Base-by-base conservation (phyloP, 2,329 filamentous ascomycete species). In the Botrytis galanthina region DNA sequence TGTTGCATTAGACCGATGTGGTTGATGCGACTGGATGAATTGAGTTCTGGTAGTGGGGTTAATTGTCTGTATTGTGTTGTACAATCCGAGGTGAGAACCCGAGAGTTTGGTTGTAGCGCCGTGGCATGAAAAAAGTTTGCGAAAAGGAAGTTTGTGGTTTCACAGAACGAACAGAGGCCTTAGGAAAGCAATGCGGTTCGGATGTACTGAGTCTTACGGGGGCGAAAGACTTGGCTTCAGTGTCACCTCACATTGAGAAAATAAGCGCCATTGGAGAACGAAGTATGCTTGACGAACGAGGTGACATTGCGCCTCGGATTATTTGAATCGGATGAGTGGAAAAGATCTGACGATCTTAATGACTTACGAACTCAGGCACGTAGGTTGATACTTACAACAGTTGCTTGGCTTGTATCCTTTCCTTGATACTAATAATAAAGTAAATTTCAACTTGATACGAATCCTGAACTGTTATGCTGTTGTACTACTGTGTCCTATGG, bases 81-180 rank as follows among this genome's bases (percentile, higher is more conserved):
- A 51, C 22, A 37, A 39, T 39, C 18, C 35, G 18, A 68, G n/a
- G 66, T 16, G 48, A 68, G 22, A 57, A 57, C 64, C 64, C 64
- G 29, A 26, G 46, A 57, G 64, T 42, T 42, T 68, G 64, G 64
- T 68, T 68, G 35, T 54, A 68, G 64, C 64, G 48, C 64, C 48
- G 64, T 68, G 35, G 26, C 26, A 57, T 54, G 64, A 42, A 68
- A 68, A 35, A 26, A 35, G 9, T 22, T 67, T 67, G 26, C 16
- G 44, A 39, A 26, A 26, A n/a, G 7, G 32, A 46, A n/a, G 9
- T 22, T 8, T 46, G 42, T 20, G 61, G 29, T 64, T 63, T n/a
- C 60, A 39, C 16, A 39, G 14, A 29, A 29, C 22, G 61, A 8
- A 42, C 37, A 66, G 63, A 22, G 22, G 6, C 9, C 9, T 2